These are phyloP conservation scores for Colletotrichum phormii DNA, from an alignment of 2,329 filamentous ascomycete genomes.

Conservation along the genomic window DNA sequence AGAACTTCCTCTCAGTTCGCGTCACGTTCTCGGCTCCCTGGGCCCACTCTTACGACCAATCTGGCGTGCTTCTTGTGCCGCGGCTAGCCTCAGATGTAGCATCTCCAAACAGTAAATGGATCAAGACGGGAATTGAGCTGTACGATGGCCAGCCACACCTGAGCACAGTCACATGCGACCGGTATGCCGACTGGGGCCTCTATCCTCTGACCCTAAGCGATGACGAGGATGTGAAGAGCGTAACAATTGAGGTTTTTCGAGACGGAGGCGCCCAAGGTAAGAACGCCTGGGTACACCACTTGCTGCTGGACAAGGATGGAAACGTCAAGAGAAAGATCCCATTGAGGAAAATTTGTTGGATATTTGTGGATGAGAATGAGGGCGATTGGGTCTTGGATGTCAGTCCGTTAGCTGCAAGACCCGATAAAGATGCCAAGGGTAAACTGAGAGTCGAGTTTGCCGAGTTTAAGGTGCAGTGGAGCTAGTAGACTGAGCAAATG, in stretches of 20 bases:
- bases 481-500: neutral
- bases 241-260: slow-evolving; percentile 57
- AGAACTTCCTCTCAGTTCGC: slow-evolving; percentile 69
- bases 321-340: slow-evolving; percentile 59
- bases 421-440: slow-evolving; percentile 59
- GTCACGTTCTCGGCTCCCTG: slow-evolving; percentile 73
- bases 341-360: slow-evolving; percentile 79
- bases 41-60: slow-evolving; percentile 53
- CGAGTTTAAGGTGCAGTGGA: slow-evolving; percentile 66
- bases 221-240: slow-evolving; percentile 40
- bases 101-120: slow-evolving; percentile 68
- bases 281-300: slow-evolving; percentile 77
- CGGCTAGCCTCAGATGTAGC: slow-evolving; percentile 43
- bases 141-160: slow-evolving; percentile 72
- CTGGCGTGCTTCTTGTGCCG: slow-evolving; percentile 52
- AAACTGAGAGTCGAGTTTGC: slow-evolving; percentile 71
- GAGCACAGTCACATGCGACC: slow-evolving; percentile 77
- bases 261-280: slow-evolving; percentile 65
- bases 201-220: slow-evolving; percentile 55
- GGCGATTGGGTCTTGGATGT: slow-evolving; percentile 70
- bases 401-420: slow-evolving; percentile 74
- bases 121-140: slow-evolving; percentile 84
- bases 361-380: slow-evolving; percentile 65
- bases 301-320: slow-evolving; percentile 56
- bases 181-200: slow-evolving; percentile 82